phyloP scores from a whole-genome alignment of 371 early-diverging fungal species.

The Nematocida sp. region DNA sequence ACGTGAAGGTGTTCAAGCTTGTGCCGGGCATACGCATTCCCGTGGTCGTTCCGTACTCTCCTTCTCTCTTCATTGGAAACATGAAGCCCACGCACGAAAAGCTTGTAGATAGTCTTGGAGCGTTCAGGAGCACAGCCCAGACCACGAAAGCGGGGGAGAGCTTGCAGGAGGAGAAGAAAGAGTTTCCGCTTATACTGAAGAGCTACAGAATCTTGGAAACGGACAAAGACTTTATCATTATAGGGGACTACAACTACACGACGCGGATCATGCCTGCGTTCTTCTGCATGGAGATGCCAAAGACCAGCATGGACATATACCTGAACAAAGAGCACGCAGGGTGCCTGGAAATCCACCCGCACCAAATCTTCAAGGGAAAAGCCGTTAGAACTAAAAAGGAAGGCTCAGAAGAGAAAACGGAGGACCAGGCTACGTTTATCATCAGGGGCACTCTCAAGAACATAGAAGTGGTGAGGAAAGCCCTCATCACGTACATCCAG shows the following conservation, averaged over 20 bases:
- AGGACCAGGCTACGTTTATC: too few relatives aligned
- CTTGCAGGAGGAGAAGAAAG: not conserved
- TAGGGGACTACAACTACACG: slow-evolving; percentile 7
- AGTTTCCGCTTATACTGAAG: not conserved
- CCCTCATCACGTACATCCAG: too few relatives aligned
- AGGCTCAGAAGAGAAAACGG: too few relatives aligned
- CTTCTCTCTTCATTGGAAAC: slow-evolving; percentile 20
- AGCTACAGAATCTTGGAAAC: slow-evolving; percentile 7
- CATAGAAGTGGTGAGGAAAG: too few relatives aligned
- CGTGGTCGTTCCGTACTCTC: slow-evolving; percentile 23
- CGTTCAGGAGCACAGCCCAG: not conserved
- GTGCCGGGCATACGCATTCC: slow-evolving; percentile 1
- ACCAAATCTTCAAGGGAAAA: too few relatives aligned
- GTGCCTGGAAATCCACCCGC: too few relatives aligned
- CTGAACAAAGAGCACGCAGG: too few relatives aligned
- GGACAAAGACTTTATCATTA: not conserved
- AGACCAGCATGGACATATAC: not conserved
- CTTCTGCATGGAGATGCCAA: not conserved
- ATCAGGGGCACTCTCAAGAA: too few relatives aligned
- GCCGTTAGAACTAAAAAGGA: too few relatives aligned
- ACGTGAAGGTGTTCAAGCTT: not conserved
- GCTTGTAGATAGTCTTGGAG: slow-evolving; percentile 8
- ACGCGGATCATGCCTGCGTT: not conserved
- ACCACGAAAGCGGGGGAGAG: not conserved
- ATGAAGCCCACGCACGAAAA: not conserved